Conservation (phyloP, 2,329 filamentous ascomycete species). For the Rhexocercosporidium sp. region DNA sequence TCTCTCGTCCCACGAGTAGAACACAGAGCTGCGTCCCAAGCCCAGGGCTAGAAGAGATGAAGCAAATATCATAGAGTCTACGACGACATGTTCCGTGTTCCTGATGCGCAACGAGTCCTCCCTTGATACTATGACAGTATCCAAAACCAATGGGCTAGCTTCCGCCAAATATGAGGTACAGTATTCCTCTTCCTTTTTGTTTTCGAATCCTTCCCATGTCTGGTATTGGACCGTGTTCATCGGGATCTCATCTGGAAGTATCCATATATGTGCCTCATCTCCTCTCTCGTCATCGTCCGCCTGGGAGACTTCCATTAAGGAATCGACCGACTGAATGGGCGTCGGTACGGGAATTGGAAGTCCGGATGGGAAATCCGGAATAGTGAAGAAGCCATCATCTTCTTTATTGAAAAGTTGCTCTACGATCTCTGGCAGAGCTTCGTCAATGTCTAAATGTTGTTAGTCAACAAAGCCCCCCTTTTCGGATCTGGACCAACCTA, state of each 20-base stretch:
- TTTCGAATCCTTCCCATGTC: conserved; percentile 73
- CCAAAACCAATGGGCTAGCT: conserved; percentile 67
- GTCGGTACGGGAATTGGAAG: conserved; percentile 21
- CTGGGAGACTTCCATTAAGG: conserved; percentile 13
- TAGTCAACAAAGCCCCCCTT: conserved; percentile 13
- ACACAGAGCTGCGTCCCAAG: conserved; percentile 72
- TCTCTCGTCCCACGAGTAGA: conserved; percentile 67
- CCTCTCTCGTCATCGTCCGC: conserved; percentile 35
- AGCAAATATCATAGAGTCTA: conserved; percentile 56
- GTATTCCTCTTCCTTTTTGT: conserved; percentile 46
- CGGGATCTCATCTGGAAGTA: conserved; percentile 44
- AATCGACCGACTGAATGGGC: conserved; percentile 15
- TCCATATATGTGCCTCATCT: conserved; percentile 52
- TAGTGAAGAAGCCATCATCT: conserved; percentile 38
- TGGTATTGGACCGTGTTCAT: conserved; percentile 51
- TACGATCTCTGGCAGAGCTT: conserved; percentile 32
- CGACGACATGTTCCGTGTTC: conserved; percentile 48
- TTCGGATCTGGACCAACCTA: conserved; percentile 19
- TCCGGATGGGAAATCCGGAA: conserved; percentile 36
- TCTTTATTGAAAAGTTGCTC: conserved; percentile 19
- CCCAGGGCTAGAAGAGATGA: conserved; percentile 68
- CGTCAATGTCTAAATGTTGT: conserved; percentile 38
- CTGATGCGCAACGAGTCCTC: conserved; percentile 48
- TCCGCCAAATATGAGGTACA: conserved; percentile 68
- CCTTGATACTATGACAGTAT: conserved; percentile 59